Evolutionary conservation across 2,329 filamentous ascomycete genomes (phyloP).

Genomic region (Botrytis porri): DNA sequence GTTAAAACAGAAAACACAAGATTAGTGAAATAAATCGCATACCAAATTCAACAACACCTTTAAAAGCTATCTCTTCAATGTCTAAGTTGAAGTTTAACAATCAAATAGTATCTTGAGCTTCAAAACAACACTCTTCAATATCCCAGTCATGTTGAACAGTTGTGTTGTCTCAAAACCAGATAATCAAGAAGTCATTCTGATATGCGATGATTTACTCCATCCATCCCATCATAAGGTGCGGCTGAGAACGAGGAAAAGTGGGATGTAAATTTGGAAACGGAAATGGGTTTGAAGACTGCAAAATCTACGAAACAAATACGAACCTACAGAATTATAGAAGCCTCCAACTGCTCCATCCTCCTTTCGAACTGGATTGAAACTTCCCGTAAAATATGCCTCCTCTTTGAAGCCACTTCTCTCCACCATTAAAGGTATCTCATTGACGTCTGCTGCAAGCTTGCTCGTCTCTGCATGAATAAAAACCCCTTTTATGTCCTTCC

Average conservation of each 20-base stretch:
- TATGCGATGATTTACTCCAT: not conserved
- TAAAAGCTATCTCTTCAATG: not conserved
- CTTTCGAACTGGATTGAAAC: conserved; percentile 32
- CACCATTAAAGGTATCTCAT: conserved; percentile 31
- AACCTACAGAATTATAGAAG: conserved; percentile 28
- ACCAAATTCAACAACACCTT: not conserved
- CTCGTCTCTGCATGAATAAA: conserved; percentile 27
- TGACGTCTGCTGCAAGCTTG: conserved; percentile 27
- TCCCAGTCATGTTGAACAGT: not conserved
- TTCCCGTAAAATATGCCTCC: conserved; percentile 35
- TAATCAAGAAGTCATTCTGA: not conserved
- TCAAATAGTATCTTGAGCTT: not conserved
- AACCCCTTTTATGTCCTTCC: conserved; percentile 21
- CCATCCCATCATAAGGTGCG: not conserved
- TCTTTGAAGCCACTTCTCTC: conserved; percentile 30
- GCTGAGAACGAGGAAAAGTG: too few species aligned
- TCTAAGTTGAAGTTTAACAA: too few species aligned
- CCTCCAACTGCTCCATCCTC: conserved; percentile 30
- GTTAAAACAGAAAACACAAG: not conserved
- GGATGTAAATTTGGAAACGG: not conserved
- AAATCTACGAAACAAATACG: not conserved
- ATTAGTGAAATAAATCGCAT: not conserved
- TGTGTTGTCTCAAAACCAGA: not conserved
- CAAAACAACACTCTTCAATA: not conserved
- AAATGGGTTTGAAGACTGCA: not conserved